Conservation (phyloP, 306 rosid genomes). For the Fagus crenata region DNA sequence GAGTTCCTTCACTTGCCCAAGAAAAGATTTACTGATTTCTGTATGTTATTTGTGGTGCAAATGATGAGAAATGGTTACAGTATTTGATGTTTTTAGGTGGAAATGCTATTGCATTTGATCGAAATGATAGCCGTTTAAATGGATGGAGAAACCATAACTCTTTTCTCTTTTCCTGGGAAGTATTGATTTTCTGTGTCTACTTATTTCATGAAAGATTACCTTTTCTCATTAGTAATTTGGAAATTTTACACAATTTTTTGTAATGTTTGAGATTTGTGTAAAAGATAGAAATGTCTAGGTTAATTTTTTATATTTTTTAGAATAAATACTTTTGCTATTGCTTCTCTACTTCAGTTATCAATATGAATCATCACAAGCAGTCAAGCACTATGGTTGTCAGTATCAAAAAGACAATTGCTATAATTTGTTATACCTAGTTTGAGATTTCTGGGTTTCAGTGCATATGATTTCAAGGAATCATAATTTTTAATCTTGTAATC, state of each 20-base stretch:
- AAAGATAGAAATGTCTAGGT: background rate
- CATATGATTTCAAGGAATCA: background rate
- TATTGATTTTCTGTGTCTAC: background rate
- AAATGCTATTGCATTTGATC: background rate
- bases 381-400: background rate
- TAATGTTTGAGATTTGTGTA: background rate
- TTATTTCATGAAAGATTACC: background rate
- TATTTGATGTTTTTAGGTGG: background rate
- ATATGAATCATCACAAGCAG: background rate
- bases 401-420: background rate
- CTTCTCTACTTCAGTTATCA: background rate
- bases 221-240: background rate
- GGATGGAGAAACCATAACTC: background rate
- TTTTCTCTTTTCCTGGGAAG: background rate
- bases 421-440: background rate
- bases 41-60: constrained; percentile 43
- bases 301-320: background rate
- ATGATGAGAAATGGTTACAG: background rate
- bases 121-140: background rate
- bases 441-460: background rate
- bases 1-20: constrained; percentile 76
- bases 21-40: constrained; percentile 62
- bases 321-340: background rate
- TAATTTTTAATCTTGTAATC: background rate
- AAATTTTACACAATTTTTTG: background rate